Evolutionary conservation across 495 filamentous ascomycete species (phyloP), one percentile per base, ranked within the genome.

Genomic region (Tetracladium setigerum): DNA sequence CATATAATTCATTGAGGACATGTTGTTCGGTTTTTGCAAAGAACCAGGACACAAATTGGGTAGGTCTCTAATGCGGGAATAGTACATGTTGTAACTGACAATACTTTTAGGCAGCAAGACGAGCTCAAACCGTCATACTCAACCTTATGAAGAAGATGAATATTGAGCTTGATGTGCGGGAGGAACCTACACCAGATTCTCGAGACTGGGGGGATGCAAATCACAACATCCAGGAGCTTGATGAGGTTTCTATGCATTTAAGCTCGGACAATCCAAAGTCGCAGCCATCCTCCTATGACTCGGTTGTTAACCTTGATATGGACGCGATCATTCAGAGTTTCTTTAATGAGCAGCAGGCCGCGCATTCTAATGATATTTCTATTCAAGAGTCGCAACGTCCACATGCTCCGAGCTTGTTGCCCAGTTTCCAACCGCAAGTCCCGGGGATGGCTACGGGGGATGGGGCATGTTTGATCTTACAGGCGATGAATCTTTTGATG

Each of bases 81-180:
- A 7, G 7, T 27, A 3, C 3, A 7, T 27, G 3, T 27, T 27
- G 3, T 3, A 3, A 27, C 22, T 27, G 22, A 27, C 22, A 27
- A 27, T 7, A 27, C 3, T 27, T 27, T 7, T 27, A 27, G 22
- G 60, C 64, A 32, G 60, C 61, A 1, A 59, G 57, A 10, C 43
- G 64, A 5, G 62, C 64, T 6, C 45, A 57, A 31, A 60, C 55
- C 18, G 58, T 67, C 1, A 65, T 67, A 16, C 12, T 57, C 1
- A 54, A 60, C 48, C 43, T 67, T n/a, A 63, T 63, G 62, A 56
- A 58, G 32, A 50, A 58, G 1, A 67, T 67, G 64, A 50, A 49
- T 2, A 58, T 66, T 9, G 37, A 54, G n/a, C 22, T 27, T 27
- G 22, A 27, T 3, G 22, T 27, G 22, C 3, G 22, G 7, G 22